These are phyloP conservation scores for Dipodascopsis uninucleata DNA, from an alignment of 805 yeast species.

Conservation along the genomic window DNA sequence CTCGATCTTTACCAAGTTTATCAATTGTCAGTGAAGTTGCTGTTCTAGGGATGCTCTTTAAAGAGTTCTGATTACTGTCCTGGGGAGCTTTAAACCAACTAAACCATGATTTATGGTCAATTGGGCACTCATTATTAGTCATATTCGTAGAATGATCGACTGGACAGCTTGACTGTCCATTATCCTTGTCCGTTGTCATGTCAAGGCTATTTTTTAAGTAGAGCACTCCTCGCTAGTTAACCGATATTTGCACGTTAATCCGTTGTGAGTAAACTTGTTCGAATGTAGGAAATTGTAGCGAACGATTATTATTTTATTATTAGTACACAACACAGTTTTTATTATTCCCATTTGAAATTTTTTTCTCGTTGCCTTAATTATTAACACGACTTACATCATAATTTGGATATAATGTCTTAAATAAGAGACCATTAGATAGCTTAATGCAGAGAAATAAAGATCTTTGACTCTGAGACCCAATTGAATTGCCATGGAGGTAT, in stretches of 20 bases:
- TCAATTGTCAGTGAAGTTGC: conserved; percentile 15
- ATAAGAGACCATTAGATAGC: conserved; percentile 3
- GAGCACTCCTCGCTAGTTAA: too few relatives aligned
- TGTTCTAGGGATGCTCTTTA: conserved; percentile 23
- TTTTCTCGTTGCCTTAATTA: not conserved
- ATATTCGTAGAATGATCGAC: not conserved
- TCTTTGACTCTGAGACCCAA: not conserved
- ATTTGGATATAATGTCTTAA: not conserved
- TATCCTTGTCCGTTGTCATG: too few relatives aligned
- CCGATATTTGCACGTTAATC: too few relatives aligned
- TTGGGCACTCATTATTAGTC: not conserved
- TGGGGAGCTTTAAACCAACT: too few relatives aligned
- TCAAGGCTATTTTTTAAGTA: too few relatives aligned
- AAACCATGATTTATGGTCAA: not conserved
- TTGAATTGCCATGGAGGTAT: not conserved
- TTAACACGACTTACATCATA: not conserved
- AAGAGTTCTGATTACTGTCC: too few relatives aligned
- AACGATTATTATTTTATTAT: too few relatives aligned
- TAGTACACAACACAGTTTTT: too few relatives aligned
- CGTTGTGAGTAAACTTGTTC: too few relatives aligned
- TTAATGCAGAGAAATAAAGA: conserved; percentile 27
- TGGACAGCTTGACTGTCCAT: not conserved
- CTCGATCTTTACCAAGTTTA: conserved; percentile 62
- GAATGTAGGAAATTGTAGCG: too few relatives aligned
- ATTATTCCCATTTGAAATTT: not conserved